Conservation (phyloP, 192 early-diverging fungal genomes). For the Chytriomyces sp. region DNA sequence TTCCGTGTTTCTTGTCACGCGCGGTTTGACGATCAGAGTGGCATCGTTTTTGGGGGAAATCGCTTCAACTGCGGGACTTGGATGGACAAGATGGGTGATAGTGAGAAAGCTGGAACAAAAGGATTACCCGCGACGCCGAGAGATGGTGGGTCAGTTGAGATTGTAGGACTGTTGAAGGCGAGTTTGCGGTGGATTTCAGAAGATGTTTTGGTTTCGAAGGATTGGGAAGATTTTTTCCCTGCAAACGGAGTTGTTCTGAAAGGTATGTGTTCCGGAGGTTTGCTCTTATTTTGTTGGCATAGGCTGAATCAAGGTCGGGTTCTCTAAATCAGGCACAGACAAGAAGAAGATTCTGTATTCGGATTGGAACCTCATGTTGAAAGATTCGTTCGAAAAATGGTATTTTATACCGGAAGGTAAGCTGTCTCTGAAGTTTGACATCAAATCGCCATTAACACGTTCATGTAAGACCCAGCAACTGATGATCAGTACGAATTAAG, state of each 20-base stretch:
- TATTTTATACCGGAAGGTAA: conserved; percentile 89
- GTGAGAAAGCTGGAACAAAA: conserved; percentile 87
- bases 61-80: conserved; percentile 96
- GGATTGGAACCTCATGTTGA: conserved; percentile 82
- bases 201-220: conserved; percentile 41
- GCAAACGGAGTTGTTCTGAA: conserved; percentile 53
- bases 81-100: conserved; percentile 98
- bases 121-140: conserved; percentile 92
- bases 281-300: conserved; percentile 4
- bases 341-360: conserved; percentile 58
- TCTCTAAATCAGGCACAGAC: conserved; percentile 19
- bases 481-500: conserved; percentile 69
- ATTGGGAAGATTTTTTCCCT: conserved; percentile 35
- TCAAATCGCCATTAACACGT: background rate
- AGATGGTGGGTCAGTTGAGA: conserved; percentile 90
- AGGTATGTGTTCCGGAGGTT: conserved; percentile 32
- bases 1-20: conserved; percentile 83
- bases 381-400: conserved; percentile 80
- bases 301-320: background rate
- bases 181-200: conserved; percentile 80
- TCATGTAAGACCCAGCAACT: conserved; percentile 55
- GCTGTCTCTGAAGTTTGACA: background rate
- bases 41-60: conserved; percentile 87
- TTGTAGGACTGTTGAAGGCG: conserved; percentile 87
- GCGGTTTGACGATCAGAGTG: conserved; percentile 69